A percentile compares a stretch with the other conserved stretches of the same genome.
Conservation (phyloP, 345 rosid genomes). For the Salix udensis region DNA sequence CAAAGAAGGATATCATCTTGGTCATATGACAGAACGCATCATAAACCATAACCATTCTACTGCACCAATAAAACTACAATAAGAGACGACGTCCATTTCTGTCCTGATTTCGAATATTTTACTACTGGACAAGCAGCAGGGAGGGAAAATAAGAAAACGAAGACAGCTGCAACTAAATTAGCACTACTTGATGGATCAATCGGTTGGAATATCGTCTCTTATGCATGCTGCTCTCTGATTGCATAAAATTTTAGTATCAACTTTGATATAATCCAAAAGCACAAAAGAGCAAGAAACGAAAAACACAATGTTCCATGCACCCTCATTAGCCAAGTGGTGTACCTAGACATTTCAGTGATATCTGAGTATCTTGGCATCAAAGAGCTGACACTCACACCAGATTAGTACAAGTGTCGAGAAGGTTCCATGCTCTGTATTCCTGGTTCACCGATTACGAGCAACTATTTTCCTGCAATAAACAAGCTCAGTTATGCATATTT, state of each 20-base stretch:
- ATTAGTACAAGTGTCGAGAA: not conserved
- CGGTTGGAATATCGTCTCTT: not conserved
- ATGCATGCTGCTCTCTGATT: not conserved
- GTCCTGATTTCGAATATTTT: not conserved
- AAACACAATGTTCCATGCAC: not conserved
- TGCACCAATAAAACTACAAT: too few relatives aligned
- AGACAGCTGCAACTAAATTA: not conserved
- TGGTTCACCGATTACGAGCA: not conserved
- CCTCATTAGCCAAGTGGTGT: not conserved
- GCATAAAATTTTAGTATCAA: not conserved
- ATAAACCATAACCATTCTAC: too few relatives aligned
- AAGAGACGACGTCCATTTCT: not conserved
- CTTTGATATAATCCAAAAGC: not conserved
- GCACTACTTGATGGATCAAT: not conserved
- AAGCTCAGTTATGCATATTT: not conserved
- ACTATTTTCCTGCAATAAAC: not conserved
- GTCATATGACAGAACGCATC: too few relatives aligned
- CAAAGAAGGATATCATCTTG: too few relatives aligned
- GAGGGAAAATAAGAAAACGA: not conserved
- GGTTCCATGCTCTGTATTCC: not conserved
- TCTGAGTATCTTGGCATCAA: not conserved
- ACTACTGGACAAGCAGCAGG: not conserved
- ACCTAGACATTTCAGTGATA: not conserved
- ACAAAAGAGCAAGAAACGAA: not conserved
- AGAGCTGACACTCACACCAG: not conserved